Evolutionary conservation across 176 grass and related monocot genomes (phyloP).

Genomic region (Rhynchospora tenuis): DNA sequence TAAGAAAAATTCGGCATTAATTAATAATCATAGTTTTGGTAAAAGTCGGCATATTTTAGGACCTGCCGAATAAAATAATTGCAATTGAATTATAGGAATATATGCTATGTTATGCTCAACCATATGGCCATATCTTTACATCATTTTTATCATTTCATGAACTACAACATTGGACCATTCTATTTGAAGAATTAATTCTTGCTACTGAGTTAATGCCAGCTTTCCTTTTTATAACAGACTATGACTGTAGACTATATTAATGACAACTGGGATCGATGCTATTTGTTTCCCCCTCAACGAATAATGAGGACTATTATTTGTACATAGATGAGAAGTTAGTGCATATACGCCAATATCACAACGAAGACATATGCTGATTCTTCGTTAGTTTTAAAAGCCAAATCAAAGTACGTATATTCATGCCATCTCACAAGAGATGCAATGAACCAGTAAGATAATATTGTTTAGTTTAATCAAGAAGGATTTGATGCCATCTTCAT

Average conservation of each 20-base stretch:
- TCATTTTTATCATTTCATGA: background rate
- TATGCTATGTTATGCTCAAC: background rate
- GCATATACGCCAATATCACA: background rate
- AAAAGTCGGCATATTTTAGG: background rate
- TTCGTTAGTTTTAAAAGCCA: background rate
- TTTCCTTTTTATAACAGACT: background rate
- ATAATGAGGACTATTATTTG: background rate
- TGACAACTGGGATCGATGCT: background rate
- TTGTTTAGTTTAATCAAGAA: background rate
- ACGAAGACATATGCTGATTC: background rate
- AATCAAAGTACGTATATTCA: background rate
- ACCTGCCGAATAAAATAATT: background rate
- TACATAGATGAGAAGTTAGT: background rate
- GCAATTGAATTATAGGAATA: background rate
- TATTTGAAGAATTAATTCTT: background rate
- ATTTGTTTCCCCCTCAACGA: background rate
- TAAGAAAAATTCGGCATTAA: background rate
- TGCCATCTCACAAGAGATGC: background rate
- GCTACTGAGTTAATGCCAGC: background rate
- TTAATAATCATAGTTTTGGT: background rate
- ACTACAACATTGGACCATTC: background rate
- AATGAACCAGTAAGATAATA: background rate
- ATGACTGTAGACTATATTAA: background rate
- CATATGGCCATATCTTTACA: background rate
- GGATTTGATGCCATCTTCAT: background rate